These are phyloP conservation scores for Geranium incanum DNA, from an alignment of 441 rosid species.

Conservation along the genomic window DNA sequence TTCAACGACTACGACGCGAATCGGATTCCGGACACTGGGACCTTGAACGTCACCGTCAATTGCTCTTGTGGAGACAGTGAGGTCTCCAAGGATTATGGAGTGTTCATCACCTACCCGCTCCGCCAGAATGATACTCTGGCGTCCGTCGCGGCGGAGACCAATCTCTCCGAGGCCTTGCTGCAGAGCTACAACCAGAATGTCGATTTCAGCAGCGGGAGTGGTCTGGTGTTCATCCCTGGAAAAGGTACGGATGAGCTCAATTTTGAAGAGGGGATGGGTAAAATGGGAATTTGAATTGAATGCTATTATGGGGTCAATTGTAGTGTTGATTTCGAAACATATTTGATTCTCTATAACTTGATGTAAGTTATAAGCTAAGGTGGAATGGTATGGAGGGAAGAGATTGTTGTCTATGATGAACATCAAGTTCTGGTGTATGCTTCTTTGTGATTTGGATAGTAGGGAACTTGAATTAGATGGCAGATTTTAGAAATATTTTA, in stretches of 20 bases:
- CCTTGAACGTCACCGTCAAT: conserved; percentile 46
- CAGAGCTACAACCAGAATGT: background rate
- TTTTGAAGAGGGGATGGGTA: background rate
- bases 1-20: background rate
- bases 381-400: background rate
- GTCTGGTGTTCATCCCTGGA: conserved; percentile 19
- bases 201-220: conserved; percentile 11
- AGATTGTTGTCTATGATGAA: background rate
- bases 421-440: too few relatives aligned
- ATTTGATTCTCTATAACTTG: background rate
- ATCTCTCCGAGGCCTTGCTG: background rate
- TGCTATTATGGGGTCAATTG: too few relatives aligned
- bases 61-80: conserved; percentile 46
- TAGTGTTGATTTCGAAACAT: background rate
- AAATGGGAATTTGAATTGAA: background rate
- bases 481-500: too few relatives aligned
- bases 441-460: too few relatives aligned
- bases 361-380: background rate
- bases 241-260: conserved; percentile 15
- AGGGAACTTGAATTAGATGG: too few relatives aligned
- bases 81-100: conserved; percentile 39
- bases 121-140: conserved; percentile 31
- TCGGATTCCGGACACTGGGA: conserved; percentile 19
- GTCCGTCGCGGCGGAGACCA: conserved; percentile 22
- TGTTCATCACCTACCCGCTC: conserved; percentile 48